Evolutionary conservation across 306 rosid species (phyloP).

Genomic region (Castanea crenata): DNA sequence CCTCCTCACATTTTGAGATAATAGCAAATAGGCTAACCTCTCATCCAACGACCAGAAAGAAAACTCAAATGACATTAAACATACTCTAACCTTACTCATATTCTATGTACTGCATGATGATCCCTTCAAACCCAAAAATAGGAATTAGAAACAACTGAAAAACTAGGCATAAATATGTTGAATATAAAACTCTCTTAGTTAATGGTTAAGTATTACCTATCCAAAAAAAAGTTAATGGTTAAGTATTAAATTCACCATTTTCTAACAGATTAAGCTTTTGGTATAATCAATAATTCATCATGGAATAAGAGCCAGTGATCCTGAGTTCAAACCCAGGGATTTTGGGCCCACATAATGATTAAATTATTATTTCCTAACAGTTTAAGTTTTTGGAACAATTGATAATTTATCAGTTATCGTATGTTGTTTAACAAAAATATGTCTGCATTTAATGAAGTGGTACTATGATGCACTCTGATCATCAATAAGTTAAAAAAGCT

Average conservation of each 20-base stretch:
- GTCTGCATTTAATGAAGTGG: not conserved
- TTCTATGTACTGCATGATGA: not conserved
- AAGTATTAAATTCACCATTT: no score
- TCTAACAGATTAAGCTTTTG: no score
- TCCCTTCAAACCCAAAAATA: not conserved
- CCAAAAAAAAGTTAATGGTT: not conserved
- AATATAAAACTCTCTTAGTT: not conserved
- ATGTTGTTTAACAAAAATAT: not conserved
- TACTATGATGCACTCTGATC: not conserved
- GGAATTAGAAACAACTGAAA: not conserved
- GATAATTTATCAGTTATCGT: not conserved
- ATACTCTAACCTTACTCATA: not conserved
- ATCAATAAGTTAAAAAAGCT: not conserved
- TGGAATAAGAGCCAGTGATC: no score
- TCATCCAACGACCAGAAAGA: not conserved
- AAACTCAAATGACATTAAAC: not conserved
- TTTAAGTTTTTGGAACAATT: no score
- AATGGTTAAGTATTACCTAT: no score
- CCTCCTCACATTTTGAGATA: not conserved
- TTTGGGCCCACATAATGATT: no score
- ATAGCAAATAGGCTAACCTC: not conserved
- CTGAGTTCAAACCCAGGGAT: no score
- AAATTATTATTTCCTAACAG: no score
- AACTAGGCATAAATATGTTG: not conserved
- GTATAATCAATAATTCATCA: no score